Conservation (phyloP, 805 yeast genomes). For the Ogataea nitratoaversa region DNA sequence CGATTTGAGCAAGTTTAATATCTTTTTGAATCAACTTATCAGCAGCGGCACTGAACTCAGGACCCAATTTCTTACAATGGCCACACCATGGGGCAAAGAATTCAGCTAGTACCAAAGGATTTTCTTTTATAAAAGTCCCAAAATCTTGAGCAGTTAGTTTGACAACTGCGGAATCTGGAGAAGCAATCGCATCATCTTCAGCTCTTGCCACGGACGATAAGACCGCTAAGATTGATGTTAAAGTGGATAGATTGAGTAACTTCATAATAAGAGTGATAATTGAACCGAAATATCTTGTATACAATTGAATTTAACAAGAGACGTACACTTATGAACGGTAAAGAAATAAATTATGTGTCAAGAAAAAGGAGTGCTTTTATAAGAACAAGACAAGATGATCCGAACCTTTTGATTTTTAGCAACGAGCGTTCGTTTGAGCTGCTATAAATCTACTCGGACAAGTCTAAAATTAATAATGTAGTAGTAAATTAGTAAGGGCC, state of each 20-base stretch:
- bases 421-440: too few species aligned
- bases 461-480: too few species aligned
- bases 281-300: too few species aligned
- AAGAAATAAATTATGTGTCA: too few species aligned
- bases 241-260: slow-evolving; percentile 34
- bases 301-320: too few species aligned
- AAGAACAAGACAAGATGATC: too few species aligned
- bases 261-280: slow-evolving; percentile 33
- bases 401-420: too few species aligned
- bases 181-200: slow-evolving; percentile 65
- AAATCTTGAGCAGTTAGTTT: slow-evolving; percentile 67
- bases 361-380: too few species aligned
- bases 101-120: slow-evolving; percentile 80
- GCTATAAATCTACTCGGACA: too few species aligned
- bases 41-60: slow-evolving; percentile 74
- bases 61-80: slow-evolving; percentile 85
- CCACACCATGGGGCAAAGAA: slow-evolving; percentile 99
- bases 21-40: slow-evolving; percentile 53
- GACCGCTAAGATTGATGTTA: slow-evolving; percentile 39
- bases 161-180: slow-evolving; percentile 83
- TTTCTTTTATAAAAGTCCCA: slow-evolving; percentile 57
- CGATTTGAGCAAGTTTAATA: slow-evolving; percentile 76
- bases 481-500: too few species aligned
- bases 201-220: slow-evolving; percentile 23
- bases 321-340: too few species aligned